Conservation (phyloP, 2,329 filamentous ascomycete species). For the Thermoascus crustaceus region DNA sequence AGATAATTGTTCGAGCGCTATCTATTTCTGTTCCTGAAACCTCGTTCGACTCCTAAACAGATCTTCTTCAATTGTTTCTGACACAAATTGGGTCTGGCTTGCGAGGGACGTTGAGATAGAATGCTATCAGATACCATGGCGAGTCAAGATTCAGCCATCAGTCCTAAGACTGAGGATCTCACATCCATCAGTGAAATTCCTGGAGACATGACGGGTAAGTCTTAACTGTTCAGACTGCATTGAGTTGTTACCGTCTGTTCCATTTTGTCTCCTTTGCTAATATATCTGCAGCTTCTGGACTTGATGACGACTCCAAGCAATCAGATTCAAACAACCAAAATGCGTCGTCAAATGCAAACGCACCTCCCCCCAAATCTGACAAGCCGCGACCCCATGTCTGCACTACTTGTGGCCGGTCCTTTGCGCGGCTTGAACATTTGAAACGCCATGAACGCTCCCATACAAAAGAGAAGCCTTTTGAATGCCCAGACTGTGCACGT, state of each 20-base stretch:
- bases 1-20: background rate
- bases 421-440: constrained; percentile 88
- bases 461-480: constrained; percentile 97
- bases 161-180: constrained; percentile 30
- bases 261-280: constrained; percentile 15
- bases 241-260: constrained; percentile 7
- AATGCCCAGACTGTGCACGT: constrained; percentile 86
- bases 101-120: constrained; percentile 8
- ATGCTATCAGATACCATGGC: constrained; percentile 34
- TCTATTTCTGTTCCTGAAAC: background rate
- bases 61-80: background rate
- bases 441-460: constrained; percentile 98
- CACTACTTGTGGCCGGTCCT: constrained; percentile 80
- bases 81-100: background rate
- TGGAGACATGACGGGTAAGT: constrained; percentile 32
- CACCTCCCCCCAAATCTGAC: constrained; percentile 87
- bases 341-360: constrained; percentile 28
- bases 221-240: constrained; percentile 1
- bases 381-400: constrained; percentile 95
- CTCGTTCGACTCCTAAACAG: background rate
- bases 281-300: constrained; percentile 13
- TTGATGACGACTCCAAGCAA: constrained; percentile 24
- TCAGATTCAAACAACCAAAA: constrained; percentile 20
- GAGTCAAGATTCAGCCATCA: constrained; percentile 26
- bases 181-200: constrained; percentile 35